phyloP scores from a whole-genome alignment of 768 basidiomycete species.

The Tulasnella sp. region DNA sequence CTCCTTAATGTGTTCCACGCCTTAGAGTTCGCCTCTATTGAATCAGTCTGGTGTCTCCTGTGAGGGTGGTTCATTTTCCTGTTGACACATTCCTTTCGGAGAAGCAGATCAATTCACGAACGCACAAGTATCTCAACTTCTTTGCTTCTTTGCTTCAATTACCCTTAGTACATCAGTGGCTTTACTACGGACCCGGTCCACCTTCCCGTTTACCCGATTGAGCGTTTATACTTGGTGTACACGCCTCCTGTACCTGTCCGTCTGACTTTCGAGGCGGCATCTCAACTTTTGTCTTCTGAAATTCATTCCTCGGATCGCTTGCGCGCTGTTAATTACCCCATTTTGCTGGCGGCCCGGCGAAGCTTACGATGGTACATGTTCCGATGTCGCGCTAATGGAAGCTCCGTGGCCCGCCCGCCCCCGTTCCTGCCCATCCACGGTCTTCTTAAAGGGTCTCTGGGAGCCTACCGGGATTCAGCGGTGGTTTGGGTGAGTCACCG shows the following conservation, averaged over 20 bases:
- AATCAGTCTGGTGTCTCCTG: constrained; percentile 5
- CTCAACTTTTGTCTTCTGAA: constrained; percentile 11
- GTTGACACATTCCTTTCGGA: constrained; percentile 14
- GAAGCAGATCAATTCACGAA: constrained; percentile 21
- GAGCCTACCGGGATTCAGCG: not conserved
- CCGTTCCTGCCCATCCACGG: constrained; percentile 17
- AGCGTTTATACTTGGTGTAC: constrained; percentile 7
- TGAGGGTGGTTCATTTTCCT: constrained; percentile 4
- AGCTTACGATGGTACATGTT: not conserved
- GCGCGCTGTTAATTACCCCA: constrained; percentile 1
- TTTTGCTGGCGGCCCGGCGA: constrained; percentile 8
- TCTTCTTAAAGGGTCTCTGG: not conserved
- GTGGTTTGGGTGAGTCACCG: constrained; percentile 9
- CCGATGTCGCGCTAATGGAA: not conserved
- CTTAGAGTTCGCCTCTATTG: constrained; percentile 16
- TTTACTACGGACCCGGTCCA: constrained; percentile 6
- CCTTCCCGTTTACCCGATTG: constrained; percentile 21
- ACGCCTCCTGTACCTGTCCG: constrained; percentile 19
- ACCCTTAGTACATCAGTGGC: constrained; percentile 7
- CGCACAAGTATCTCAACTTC: constrained; percentile 20
- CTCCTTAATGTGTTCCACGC: not conserved
- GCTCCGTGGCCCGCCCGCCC: not conserved
- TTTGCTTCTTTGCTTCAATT: constrained; percentile 15
- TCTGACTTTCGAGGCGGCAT: constrained; percentile 6
- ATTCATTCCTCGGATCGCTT: constrained; percentile 19